Percentiles rank a stretch among this genome's conserved stretches.
Conservation (phyloP, 306 rosid genomes). For the Fragaria vesca region DNA sequence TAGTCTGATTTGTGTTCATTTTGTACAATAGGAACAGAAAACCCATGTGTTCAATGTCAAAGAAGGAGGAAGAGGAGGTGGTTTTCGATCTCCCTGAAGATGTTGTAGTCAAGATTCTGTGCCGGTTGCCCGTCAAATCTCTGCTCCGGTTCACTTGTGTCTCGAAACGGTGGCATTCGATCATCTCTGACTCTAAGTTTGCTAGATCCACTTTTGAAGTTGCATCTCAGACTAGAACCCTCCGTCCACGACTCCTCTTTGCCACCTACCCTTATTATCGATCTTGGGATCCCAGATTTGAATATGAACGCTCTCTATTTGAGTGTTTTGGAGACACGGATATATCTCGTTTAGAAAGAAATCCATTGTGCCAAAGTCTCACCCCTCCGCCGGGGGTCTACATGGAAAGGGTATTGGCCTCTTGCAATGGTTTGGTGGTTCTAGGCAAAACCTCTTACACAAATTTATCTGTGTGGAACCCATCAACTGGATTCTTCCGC, state of each 20-base stretch:
- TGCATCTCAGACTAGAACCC: not conserved
- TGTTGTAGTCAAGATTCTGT: not conserved
- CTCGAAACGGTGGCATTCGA: not conserved
- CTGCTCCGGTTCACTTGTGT: not conserved
- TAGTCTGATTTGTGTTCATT: too few species aligned
- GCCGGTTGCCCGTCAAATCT: not conserved
- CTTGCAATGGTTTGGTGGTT: not conserved
- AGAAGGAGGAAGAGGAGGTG: not conserved
- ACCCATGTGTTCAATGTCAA: not conserved
- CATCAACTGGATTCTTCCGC: not conserved
- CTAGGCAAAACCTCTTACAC: not conserved
- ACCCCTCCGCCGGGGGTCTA: not conserved
- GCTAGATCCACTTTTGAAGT: not conserved
- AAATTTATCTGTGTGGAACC: too few species aligned
- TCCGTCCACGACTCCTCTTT: not conserved
- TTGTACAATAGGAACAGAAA: too few species aligned
- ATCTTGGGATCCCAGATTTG: too few species aligned
- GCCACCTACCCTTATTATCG: too few species aligned
- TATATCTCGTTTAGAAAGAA: not conserved
- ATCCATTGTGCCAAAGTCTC: not conserved
- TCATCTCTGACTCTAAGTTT: not conserved
- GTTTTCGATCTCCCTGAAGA: not conserved
- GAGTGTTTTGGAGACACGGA: not conserved
- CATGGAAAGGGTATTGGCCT: not conserved
- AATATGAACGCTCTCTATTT: too few species aligned